Evolutionary conservation across 1,139 yeast genomes (phyloP), one percentile per base, ranked within the genome.

Genomic region (Candida sanyaensis): DNA sequence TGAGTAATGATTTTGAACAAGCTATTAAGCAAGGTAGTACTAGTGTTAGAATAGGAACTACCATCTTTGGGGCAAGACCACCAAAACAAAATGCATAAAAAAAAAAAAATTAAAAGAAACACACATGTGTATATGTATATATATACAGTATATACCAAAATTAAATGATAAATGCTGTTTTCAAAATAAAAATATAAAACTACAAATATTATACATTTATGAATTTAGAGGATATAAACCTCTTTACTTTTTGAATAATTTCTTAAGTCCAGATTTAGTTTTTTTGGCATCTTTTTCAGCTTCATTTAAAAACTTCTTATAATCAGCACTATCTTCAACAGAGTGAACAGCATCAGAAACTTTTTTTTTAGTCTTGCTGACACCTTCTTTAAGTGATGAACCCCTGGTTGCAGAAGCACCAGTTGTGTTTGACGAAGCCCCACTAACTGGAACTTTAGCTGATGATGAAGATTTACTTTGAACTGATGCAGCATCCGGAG

Each of bases 1-100:
- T 93, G 99, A 88, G 96, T 64, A 81, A 85, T 46, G 99, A 93
- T 65, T 95, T 69, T 59, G 74, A 76, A 52, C 91, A 89, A 58
- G 99, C 99, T 4, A 86, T 95, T 44, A 77, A 77, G 50, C 97
- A 91, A 64, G 99, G 99, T 0, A 81, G 96, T 34, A 78, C 93
- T 4, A 85, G 84, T 58, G 96, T 93, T 10, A 80, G 99, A 61
- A 90, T 93, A 3, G 99, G 99, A 1, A 86, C 95, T 45, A 84
- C 86, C 42, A 93, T 93, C 36, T 93, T 93, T 61, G 99, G 99
- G 2, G 73, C 84, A 4, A 79, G 96, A 64, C 79, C 78, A 5
- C 67, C 74, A 6, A 71, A 62, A 50, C 48, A 50, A 33, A 41
- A 49, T 27, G 11, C 38, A 12, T 28, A 36, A 37, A 21, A 9